Conservation (phyloP, 768 basidiomycete genomes). For the Paxillus involutus region DNA sequence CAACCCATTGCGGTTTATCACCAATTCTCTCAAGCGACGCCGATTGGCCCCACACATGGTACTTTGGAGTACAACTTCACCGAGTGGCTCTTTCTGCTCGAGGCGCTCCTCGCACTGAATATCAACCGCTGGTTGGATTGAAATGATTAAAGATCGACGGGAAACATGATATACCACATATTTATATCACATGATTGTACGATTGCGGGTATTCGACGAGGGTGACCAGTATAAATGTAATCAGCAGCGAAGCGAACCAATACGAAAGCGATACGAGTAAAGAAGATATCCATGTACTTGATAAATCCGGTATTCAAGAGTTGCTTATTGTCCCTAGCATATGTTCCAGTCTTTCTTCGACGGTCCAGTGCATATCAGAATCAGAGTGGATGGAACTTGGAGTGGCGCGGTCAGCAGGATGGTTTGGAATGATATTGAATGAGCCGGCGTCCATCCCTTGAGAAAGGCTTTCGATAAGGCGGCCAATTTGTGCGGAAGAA, state of each 20-base stretch:
- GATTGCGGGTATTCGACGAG: conserved; percentile 28
- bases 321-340: conserved; percentile 51
- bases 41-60: conserved; percentile 64
- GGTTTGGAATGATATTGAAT: conserved; percentile 67
- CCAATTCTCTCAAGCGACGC: conserved; percentile 49
- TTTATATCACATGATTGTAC: conserved; percentile 36
- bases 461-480: conserved; percentile 80
- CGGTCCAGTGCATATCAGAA: conserved; percentile 62
- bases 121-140: conserved; percentile 77
- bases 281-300: conserved; percentile 8
- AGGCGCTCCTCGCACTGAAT: conserved; percentile 63
- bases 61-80: conserved; percentile 64
- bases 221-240: conserved; percentile 20
- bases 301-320: conserved; percentile 30
- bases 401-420: conserved; percentile 50
- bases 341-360: conserved; percentile 75
- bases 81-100: conserved; percentile 57
- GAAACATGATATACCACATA: conserved; percentile 19
- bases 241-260: conserved; percentile 16
- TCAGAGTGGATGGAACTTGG: conserved; percentile 64
- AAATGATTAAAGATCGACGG: conserved; percentile 25
- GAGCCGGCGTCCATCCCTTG: conserved; percentile 81
- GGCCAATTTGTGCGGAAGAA: conserved; percentile 76
- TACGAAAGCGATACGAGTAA: conserved; percentile 9
- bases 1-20: conserved; percentile 58